Conservation (phyloP, 371 early-diverging fungal species). For the Haplosporangium sp. region DNA sequence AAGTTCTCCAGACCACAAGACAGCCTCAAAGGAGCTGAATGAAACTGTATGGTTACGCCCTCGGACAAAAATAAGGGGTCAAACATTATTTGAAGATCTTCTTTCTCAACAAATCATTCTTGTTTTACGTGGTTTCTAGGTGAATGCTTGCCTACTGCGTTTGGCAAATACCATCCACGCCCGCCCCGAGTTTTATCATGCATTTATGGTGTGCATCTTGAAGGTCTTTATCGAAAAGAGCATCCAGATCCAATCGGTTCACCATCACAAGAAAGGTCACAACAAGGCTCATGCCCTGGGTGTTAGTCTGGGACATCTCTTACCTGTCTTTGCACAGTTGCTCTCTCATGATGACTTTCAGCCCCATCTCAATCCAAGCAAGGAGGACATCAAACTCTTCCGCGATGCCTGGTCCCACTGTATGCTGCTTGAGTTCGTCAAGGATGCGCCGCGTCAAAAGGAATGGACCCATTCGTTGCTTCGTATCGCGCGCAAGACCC, state of each 20-base stretch:
- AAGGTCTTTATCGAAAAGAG: constrained; percentile 78
- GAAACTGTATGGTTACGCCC: constrained; percentile 62
- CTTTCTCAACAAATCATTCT: too few species aligned
- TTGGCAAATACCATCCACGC: constrained; percentile 65
- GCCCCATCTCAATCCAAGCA: constrained; percentile 67
- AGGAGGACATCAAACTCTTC: constrained; percentile 77
- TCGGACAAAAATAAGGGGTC: too few species aligned
- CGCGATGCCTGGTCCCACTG: constrained; percentile 93
- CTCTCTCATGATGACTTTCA: constrained; percentile 70
- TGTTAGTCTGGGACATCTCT: constrained; percentile 71
- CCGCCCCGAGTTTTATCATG: constrained; percentile 67
- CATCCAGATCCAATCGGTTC: constrained; percentile 68
- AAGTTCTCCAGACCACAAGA: constrained; percentile 61
- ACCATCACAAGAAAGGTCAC: constrained; percentile 62
- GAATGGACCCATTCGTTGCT: constrained; percentile 78
- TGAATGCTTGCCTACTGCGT: constrained; percentile 31
- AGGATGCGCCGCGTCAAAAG: constrained; percentile 77
- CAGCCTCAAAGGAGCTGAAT: constrained; percentile 56
- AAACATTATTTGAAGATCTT: too few species aligned
- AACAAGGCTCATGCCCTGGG: constrained; percentile 61
- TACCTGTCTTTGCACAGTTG: constrained; percentile 75
- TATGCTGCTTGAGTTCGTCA: constrained; percentile 79
- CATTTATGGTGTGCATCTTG: constrained; percentile 67
- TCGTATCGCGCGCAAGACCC: constrained; percentile 86
- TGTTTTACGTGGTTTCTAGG: constrained; percentile 16